Base-by-base conservation (phyloP, 345 rosid genomes). In the Eucalyptus pauciflora region DNA sequence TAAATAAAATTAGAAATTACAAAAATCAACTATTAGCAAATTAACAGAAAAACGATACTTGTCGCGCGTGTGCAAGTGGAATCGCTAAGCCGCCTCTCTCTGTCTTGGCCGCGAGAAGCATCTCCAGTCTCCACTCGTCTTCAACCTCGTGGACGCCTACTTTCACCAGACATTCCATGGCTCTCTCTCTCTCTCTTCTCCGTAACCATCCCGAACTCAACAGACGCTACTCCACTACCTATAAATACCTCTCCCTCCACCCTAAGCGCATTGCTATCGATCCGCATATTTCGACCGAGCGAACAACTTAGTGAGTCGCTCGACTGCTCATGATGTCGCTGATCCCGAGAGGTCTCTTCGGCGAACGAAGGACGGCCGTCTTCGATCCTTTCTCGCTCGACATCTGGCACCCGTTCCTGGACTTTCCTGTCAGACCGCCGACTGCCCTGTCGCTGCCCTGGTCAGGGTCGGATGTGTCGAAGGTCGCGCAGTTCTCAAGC, bases 401-500 rank as follows among this genome's bases (percentile, higher is more conserved):
- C 56, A 52, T 52, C 56, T 52, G 56, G 56, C 4, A 52, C 56
- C 56, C 56, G 24, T 52, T 52, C 56, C 56, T 52, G 24, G 56
- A 52, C 56, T 52, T 52, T 22, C 56, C 24, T 22, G 10, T 52
- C 56, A 18, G 22, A 22, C 56, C 56, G 56, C 9, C 56, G 56
- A 52, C 56, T 22, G 18, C 56, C 56, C 56, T 7, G 56, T 52
- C 56, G 56, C 24, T 9, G 24, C 56, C 56, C 24, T 52, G 56
- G 56, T 43, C 45, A 43, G 45, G 45, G 45, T 43, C 45, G 24
- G 56, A 52, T 22, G 24, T 17, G 56, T 52, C 18, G 31, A 60
- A 93, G 87, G 87, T 87, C 9, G 27, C 89, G 3, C 92, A 91
- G 50, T 20, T 90, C 2, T 89, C 33, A 7, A 88, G 89, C 71